Conservation (phyloP, 2,329 filamentous ascomycete genomes). For the Diaporthe batatas region DNA sequence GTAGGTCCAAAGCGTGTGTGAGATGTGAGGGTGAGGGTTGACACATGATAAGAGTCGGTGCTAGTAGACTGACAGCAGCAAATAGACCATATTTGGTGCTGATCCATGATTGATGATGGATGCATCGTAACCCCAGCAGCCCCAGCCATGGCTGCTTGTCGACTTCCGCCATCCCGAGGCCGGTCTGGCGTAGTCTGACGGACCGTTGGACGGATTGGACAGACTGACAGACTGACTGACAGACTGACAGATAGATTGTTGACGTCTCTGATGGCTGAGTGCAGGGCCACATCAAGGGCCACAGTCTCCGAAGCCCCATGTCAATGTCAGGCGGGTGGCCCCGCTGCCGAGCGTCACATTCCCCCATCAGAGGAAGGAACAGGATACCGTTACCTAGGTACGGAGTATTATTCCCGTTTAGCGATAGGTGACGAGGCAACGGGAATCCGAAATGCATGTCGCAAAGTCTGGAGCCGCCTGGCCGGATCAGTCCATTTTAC, state of each 20-base stretch:
- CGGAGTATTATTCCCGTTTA: neutral
- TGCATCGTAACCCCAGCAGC: neutral
- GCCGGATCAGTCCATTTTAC: constrained; percentile 28
- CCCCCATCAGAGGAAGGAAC: neutral
- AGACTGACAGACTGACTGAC: neutral
- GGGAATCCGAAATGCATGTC: constrained; percentile 4
- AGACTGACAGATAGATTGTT: neutral
- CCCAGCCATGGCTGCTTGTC: neutral
- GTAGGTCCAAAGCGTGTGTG: no score
- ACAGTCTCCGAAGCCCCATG: constrained; percentile 16
- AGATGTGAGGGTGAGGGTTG: constrained; percentile 7
- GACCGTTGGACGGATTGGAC: neutral
- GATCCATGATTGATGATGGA: neutral
- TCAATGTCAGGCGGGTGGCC: constrained; percentile 5
- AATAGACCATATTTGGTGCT: constrained; percentile 12
- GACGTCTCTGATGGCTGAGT: constrained; percentile 5
- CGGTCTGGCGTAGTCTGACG: neutral
- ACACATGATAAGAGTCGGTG: constrained; percentile 18
- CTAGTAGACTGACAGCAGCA: neutral
- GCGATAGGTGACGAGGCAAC: constrained; percentile 30
- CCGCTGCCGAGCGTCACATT: constrained; percentile 25
- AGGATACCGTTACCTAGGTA: constrained; percentile 10
- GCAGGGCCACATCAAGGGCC: neutral
- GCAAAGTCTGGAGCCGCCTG: constrained; percentile 10
- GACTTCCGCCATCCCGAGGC: neutral